phyloP scores from a whole-genome alignment of 2,329 filamentous ascomycete species.

The Ophiostoma pallidulum region DNA sequence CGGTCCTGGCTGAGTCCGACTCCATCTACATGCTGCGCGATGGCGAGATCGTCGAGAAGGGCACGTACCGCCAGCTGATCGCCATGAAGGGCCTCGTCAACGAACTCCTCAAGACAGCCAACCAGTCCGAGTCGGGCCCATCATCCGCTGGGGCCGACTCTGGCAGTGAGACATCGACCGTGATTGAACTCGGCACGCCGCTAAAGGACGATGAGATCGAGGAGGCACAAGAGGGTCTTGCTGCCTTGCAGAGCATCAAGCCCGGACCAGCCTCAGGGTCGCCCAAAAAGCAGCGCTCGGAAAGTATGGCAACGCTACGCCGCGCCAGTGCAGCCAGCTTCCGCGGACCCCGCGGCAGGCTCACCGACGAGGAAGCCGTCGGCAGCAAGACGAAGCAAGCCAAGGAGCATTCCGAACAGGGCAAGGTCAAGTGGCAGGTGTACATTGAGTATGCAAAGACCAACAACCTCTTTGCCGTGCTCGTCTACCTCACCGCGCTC shows the following conservation, averaged over 20 bases:
- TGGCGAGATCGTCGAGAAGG: slow-evolving; percentile 73
- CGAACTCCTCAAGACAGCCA: slow-evolving; percentile 70
- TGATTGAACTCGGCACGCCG: slow-evolving; percentile 43
- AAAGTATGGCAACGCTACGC: slow-evolving; percentile 72
- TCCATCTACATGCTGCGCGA: slow-evolving; percentile 80
- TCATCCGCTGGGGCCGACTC: slow-evolving; percentile 24
- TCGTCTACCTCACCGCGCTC: slow-evolving; percentile 67
- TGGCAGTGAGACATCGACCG: slow-evolving; percentile 47
- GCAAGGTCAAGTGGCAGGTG: slow-evolving; percentile 96
- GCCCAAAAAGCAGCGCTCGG: slow-evolving; percentile 44
- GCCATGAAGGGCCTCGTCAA: slow-evolving; percentile 89
- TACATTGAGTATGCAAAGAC: slow-evolving; percentile 92
- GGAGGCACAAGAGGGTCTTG: slow-evolving; percentile 66
- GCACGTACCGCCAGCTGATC: slow-evolving; percentile 82
- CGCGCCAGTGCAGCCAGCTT: slow-evolving; percentile 89
- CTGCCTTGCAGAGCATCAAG: slow-evolving; percentile 69
- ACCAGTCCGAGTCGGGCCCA: slow-evolving; percentile 41
- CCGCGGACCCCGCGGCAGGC: slow-evolving; percentile 72
- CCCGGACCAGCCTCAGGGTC: slow-evolving; percentile 27
- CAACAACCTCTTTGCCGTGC: slow-evolving; percentile 78
- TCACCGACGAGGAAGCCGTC: slow-evolving; percentile 73
- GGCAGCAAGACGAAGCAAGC: slow-evolving; percentile 69
- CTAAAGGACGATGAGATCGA: slow-evolving; percentile 61
- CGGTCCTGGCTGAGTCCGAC: slow-evolving; percentile 80
- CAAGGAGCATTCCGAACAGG: slow-evolving; percentile 86